A percentile compares a stretch with the other conserved stretches of the same genome.
Evolutionary conservation across 257 asterid species (phyloP).

Genomic region (Datura wrightii): DNA sequence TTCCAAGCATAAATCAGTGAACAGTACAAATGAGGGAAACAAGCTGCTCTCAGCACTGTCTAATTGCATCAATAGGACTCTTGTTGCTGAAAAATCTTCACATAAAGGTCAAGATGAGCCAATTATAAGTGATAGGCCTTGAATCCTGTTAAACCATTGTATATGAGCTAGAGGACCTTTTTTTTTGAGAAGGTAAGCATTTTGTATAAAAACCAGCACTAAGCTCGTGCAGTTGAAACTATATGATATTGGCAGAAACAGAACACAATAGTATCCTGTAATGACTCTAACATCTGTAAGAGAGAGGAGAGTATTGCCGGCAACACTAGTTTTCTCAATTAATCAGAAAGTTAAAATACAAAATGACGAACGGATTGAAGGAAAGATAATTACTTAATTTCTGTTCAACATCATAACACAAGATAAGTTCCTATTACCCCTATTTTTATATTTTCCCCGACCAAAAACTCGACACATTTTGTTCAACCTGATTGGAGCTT

Average conservation of each 20-base stretch:
- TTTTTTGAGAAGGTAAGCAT: too few relatives aligned
- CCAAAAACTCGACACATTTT: too few relatives aligned
- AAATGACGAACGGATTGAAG: neutral
- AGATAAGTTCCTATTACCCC: neutral
- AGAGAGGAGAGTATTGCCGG: neutral
- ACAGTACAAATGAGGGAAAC: neutral
- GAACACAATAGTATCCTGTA: too few relatives aligned
- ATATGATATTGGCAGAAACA: too few relatives aligned
- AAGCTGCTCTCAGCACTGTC: slow-evolving; percentile 4
- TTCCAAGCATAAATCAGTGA: neutral
- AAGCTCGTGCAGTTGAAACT: too few relatives aligned
- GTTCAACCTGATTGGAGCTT: too few relatives aligned
- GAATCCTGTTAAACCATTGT: neutral
- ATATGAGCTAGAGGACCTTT: neutral
- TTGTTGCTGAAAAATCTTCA: neutral
- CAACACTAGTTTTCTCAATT: neutral
- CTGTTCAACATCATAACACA: neutral
- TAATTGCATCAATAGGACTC: neutral
- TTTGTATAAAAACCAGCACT: too few relatives aligned
- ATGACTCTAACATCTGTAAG: too few relatives aligned
- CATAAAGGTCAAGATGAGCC: neutral
- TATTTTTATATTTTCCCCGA: too few relatives aligned
- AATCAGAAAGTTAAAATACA: neutral
- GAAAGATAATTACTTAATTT: neutral
- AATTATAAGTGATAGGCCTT: neutral